phyloP scores from a whole-genome alignment of 2,329 filamentous ascomycete genomes.

The Thermomyces lanuginosus region DNA sequence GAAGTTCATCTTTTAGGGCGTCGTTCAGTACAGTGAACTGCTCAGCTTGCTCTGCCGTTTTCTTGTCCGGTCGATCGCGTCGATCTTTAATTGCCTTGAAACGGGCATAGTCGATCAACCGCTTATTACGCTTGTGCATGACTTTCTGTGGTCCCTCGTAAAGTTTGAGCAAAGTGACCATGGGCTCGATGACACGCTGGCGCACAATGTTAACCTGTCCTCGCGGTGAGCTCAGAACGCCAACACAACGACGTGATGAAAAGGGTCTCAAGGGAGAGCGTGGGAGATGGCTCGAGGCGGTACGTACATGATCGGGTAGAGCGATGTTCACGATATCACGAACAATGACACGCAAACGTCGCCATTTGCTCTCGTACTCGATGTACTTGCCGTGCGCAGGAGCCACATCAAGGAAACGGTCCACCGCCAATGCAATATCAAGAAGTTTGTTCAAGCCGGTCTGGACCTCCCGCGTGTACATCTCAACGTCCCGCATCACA shows the following conservation, averaged over 20 bases:
- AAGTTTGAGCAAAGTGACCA: slow-evolving; percentile 59
- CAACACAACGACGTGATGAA: neutral
- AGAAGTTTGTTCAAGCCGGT: slow-evolving; percentile 69
- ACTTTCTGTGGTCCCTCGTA: slow-evolving; percentile 73
- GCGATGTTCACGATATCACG: slow-evolving; percentile 70
- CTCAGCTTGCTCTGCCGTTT: slow-evolving; percentile 66
- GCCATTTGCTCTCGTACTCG: slow-evolving; percentile 88
- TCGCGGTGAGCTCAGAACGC: slow-evolving; percentile 1
- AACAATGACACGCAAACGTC: slow-evolving; percentile 73
- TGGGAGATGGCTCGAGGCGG: no score
- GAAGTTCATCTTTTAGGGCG: slow-evolving; percentile 80
- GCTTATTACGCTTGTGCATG: slow-evolving; percentile 89
- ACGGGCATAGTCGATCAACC: slow-evolving; percentile 75
- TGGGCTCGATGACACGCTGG: slow-evolving; percentile 70
- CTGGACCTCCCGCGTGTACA: slow-evolving; percentile 67
- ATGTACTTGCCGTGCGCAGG: slow-evolving; percentile 55
- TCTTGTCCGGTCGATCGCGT: slow-evolving; percentile 75
- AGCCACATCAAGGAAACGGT: slow-evolving; percentile 60
- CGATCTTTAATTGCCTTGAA: slow-evolving; percentile 60
- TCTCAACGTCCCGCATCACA: slow-evolving; percentile 83
- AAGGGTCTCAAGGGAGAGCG: no score
- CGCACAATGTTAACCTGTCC: slow-evolving; percentile 47
- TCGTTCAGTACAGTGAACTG: slow-evolving; percentile 86
- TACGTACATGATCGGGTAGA: slow-evolving; percentile 60
- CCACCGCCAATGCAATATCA: slow-evolving; percentile 64